Percentiles rank a stretch among this genome's conserved stretches.
Evolutionary conservation across 2,329 filamentous ascomycete species (phyloP).

Genomic region (Verticillium dahliae): DNA sequence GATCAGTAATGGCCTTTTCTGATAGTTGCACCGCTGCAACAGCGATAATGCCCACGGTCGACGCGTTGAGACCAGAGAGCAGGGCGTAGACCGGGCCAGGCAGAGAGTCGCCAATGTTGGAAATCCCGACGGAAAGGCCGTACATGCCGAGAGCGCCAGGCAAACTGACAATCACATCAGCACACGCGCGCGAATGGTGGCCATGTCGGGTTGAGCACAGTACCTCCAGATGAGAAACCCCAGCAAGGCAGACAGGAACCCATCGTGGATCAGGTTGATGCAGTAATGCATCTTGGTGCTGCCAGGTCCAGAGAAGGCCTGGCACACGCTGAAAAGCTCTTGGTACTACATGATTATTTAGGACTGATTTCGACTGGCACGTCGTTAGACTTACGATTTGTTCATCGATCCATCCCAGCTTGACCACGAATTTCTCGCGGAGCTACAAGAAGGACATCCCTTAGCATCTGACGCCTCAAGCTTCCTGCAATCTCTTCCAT

Average conservation of each 20-base stretch:
- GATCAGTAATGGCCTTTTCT: constrained; percentile 61
- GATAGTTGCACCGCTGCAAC: constrained; percentile 63
- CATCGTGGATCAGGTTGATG: constrained; percentile 57
- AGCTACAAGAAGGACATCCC: constrained; percentile 28
- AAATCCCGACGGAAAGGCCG: constrained; percentile 57
- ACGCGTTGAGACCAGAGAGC: constrained; percentile 64
- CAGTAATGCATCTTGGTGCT: constrained; percentile 69
- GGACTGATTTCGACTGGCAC: not conserved
- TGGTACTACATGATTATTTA: constrained; percentile 46
- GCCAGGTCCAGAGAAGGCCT: constrained; percentile 60
- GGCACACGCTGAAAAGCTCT: constrained; percentile 64
- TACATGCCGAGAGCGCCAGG: constrained; percentile 68
- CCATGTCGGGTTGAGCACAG: too few species aligned
- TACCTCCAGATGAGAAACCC: constrained; percentile 58
- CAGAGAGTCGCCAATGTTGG: constrained; percentile 49
- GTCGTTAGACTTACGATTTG: constrained; percentile 41
- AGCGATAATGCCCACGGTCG: constrained; percentile 66
- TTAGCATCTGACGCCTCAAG: not conserved
- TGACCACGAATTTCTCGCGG: constrained; percentile 53
- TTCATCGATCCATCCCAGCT: constrained; percentile 60
- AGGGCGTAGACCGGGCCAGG: constrained; percentile 61
- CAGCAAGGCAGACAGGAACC: constrained; percentile 49
- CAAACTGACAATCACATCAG: constrained; percentile 33
- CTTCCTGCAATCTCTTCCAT: too few species aligned
- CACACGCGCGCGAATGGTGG: too few species aligned